Conservation (phyloP, 495 filamentous ascomycete species). For the Amniculicola lignicola region DNA sequence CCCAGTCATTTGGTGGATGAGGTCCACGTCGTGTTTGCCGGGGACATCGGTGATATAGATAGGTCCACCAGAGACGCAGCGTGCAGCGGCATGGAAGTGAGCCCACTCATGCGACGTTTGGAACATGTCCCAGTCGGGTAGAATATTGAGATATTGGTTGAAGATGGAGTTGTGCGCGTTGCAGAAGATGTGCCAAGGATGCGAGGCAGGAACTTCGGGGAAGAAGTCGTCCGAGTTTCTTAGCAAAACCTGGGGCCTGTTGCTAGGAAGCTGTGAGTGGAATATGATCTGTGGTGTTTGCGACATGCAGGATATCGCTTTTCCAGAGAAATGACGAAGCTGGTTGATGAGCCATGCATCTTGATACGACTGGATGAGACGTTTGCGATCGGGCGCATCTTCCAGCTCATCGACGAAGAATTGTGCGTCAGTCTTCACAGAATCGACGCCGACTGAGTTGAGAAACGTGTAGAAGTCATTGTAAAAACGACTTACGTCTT, state of each 20-base stretch:
- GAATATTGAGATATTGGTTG: slow-evolving; percentile 66
- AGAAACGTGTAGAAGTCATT: slow-evolving; percentile 90
- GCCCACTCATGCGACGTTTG: slow-evolving; percentile 78
- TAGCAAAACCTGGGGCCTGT: slow-evolving; percentile 64
- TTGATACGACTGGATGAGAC: slow-evolving; percentile 70
- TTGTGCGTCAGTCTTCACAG: slow-evolving; percentile 88
- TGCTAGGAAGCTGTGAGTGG: slow-evolving; percentile 71
- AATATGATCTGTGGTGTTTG: slow-evolving; percentile 80
- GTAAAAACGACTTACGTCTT: slow-evolving; percentile 74
- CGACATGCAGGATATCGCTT: slow-evolving; percentile 90
- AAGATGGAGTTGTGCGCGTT: slow-evolving; percentile 91
- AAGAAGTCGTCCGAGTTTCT: slow-evolving; percentile 96
- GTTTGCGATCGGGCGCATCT: slow-evolving; percentile 61
- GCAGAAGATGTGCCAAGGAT: slow-evolving; percentile 91
- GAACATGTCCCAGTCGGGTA: slow-evolving; percentile 99
- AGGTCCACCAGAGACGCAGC: slow-evolving; percentile 86
- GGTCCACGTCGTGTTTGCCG: slow-evolving; percentile 66
- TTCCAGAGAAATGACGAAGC: slow-evolving; percentile 70
- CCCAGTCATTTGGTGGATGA: slow-evolving; percentile 76
- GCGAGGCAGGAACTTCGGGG: slow-evolving; percentile 69
- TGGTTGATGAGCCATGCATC: slow-evolving; percentile 81
- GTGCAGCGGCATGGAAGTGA: slow-evolving; percentile 80
- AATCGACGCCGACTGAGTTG: slow-evolving; percentile 63
- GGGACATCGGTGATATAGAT: slow-evolving; percentile 91
- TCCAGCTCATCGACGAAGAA: slow-evolving; percentile 76